These are phyloP conservation scores for Tetrahymena elliotti DNA, from an alignment of 73 alveolate genomes.

Conservation along the genomic window DNA sequence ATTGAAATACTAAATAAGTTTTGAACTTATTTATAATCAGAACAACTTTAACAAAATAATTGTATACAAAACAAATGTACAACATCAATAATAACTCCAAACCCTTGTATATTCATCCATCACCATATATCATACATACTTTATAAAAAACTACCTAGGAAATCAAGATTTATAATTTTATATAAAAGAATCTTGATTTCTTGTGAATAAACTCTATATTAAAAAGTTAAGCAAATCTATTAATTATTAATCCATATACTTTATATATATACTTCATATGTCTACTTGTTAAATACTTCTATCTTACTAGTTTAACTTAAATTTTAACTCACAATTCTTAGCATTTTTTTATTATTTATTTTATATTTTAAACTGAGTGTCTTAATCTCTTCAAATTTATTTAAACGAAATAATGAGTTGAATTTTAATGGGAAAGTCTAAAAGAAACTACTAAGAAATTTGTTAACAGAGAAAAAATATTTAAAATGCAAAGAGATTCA, in stretches of 20 bases:
- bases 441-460: background rate
- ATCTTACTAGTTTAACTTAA: background rate
- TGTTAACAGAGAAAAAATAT: too few species aligned
- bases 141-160: background rate
- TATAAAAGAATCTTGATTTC: background rate
- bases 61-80: background rate
- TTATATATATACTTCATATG: background rate
- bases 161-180: background rate
- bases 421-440: background rate
- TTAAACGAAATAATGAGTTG: too few species aligned
- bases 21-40: background rate
- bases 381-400: background rate
- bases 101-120: background rate
- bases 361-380: too few species aligned
- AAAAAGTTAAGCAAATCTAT: background rate
- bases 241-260: background rate
- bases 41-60: background rate
- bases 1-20: background rate
- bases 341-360: too few species aligned
- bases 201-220: background rate
- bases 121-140: too few species aligned
- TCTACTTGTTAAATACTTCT: background rate
- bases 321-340: too few species aligned
- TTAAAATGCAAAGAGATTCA: background rate
- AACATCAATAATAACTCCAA: too few species aligned